Evolutionary conservation across 2,329 filamentous ascomycete genomes (phyloP).

Genomic region (Exophiala sp.): DNA sequence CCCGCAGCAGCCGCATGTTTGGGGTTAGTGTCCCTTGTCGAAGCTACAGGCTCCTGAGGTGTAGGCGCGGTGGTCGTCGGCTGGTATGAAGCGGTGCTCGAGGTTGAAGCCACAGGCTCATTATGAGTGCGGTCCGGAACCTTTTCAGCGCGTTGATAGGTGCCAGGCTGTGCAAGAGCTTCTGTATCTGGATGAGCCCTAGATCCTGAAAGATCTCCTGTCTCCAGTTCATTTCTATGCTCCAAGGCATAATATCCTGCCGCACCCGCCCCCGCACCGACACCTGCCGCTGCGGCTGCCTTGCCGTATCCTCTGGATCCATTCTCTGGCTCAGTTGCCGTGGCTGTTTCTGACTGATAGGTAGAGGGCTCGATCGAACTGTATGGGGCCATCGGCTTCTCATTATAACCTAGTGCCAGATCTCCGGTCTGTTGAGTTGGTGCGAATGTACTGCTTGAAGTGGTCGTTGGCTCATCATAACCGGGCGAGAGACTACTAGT

Average conservation of each 20-base stretch:
- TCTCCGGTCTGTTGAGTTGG: no score
- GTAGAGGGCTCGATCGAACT: not conserved
- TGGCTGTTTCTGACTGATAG: not conserved
- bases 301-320: slow-evolving; percentile 17
- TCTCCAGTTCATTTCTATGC: not conserved
- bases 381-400: not conserved
- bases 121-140: not conserved
- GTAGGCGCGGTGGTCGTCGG: not conserved
- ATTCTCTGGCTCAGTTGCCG: not conserved
- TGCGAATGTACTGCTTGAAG: no score
- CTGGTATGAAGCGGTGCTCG: not conserved
- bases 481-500: no score
- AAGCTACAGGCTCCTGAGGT: not conserved
- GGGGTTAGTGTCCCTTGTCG: not conserved
- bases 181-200: not conserved
- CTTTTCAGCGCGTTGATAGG: not conserved
- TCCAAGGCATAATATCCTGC: slow-evolving; percentile 6
- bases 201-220: not conserved
- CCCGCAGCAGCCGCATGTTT: not conserved
- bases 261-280: slow-evolving; percentile 17
- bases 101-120: not conserved
- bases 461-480: no score
- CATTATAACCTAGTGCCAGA: no score
- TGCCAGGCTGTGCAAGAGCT: not conserved
- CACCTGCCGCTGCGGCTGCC: slow-evolving; percentile 10